Evolutionary conservation across 495 filamentous ascomycete species (phyloP).

Genomic region (Schizothecium vesticola): DNA sequence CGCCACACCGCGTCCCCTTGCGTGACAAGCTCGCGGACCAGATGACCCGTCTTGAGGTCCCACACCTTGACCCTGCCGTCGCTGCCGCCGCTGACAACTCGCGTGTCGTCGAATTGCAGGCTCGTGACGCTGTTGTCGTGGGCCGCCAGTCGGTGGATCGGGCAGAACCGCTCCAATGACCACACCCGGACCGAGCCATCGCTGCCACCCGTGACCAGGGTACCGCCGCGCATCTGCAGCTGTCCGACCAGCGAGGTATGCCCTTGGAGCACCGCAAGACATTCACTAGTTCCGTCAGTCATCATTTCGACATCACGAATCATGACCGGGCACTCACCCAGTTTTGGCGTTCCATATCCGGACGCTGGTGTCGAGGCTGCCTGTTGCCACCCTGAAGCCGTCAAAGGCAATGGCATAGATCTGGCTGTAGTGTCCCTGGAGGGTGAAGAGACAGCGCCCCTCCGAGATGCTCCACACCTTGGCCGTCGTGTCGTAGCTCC

Average conservation of each 20-base stretch:
- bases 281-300: conserved; percentile 49
- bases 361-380: conserved; percentile 93
- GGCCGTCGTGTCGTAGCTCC: conserved; percentile 94
- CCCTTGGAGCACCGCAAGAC: conserved; percentile 89
- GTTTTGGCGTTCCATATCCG: conserved; percentile 92
- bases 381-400: conserved; percentile 87
- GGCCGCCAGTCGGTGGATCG: conserved; percentile 91
- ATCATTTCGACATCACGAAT: neutral
- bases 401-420: conserved; percentile 99
- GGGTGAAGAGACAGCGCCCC: conserved; percentile 80
- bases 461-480: conserved; percentile 96
- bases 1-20: conserved; percentile 95
- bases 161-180: conserved; percentile 80
- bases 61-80: conserved; percentile 97
- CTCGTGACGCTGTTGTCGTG: conserved; percentile 98
- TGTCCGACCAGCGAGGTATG: conserved; percentile 98
- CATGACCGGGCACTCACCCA: conserved; percentile 58
- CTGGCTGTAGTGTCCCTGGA: conserved; percentile 96
- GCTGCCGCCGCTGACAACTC: conserved; percentile 91
- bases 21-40: conserved; percentile 84
- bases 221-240: conserved; percentile 88
- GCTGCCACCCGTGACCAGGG: conserved; percentile 90
- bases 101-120: conserved; percentile 89
- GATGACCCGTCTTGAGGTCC: conserved; percentile 83
- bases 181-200: conserved; percentile 95